A percentile compares a stretch with the other conserved stretches of the same genome.
Evolutionary conservation across 2,329 filamentous ascomycete genomes (phyloP).

Genomic region (Fusarium heterosporum): DNA sequence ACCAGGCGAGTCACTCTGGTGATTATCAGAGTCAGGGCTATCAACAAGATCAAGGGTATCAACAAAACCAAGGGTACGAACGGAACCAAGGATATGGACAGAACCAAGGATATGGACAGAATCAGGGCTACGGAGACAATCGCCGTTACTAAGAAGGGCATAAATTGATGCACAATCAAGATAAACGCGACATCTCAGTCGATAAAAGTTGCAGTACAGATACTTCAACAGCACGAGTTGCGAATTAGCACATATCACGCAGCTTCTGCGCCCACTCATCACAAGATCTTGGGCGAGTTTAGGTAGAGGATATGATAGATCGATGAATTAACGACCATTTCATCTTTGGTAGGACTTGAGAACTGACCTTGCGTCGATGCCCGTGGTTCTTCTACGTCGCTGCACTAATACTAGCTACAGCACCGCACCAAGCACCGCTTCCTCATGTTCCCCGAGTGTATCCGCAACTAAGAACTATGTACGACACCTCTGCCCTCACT

Average conservation of each 20-base stretch:
- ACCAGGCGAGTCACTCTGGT: conserved; percentile 30
- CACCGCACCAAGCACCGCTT: background rate
- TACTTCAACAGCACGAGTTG: background rate
- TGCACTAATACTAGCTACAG: background rate
- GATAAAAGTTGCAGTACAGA: background rate
- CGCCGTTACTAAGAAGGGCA: conserved; percentile 8
- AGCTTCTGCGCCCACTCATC: background rate
- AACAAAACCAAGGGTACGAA: conserved; percentile 14
- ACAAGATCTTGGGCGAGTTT: background rate
- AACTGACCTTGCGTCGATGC: background rate
- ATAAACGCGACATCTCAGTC: background rate
- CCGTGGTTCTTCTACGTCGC: background rate
- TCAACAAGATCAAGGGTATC: conserved; percentile 35
- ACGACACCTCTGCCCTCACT: background rate
- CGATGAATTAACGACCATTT: conserved; percentile 11
- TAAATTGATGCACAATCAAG: background rate
- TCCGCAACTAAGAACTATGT: background rate
- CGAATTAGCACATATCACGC: background rate
- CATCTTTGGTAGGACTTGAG: background rate
- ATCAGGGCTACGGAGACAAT: conserved; percentile 18
- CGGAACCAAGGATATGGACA: conserved; percentile 14
- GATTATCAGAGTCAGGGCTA: conserved; percentile 14
- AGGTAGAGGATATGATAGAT: conserved; percentile 4
- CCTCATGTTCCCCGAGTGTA: background rate
- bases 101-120: conserved; percentile 23